phyloP scores from a whole-genome alignment of 2,329 filamentous ascomycete genomes.

The Leptographium galeiforme region DNA sequence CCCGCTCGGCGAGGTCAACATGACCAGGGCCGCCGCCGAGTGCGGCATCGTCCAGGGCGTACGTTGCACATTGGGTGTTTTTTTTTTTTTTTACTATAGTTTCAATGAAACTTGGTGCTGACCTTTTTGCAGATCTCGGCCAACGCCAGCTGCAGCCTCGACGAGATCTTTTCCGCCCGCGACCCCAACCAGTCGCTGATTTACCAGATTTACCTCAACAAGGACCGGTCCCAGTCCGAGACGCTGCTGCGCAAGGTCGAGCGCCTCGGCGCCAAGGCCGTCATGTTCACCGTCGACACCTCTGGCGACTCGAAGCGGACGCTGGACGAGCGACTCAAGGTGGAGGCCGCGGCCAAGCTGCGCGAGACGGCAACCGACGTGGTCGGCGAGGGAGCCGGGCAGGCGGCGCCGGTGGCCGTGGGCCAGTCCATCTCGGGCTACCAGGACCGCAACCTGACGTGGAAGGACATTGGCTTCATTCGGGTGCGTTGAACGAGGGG shows the following conservation, averaged over 20 bases:
- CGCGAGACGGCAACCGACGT: not conserved
- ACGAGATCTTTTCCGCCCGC: constrained; percentile 2
- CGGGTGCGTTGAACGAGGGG: too few species aligned
- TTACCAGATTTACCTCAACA: constrained; percentile 5
- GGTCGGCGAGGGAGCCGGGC: not conserved
- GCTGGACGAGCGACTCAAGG: constrained; percentile 9
- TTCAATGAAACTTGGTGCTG: not conserved
- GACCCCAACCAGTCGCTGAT: not conserved
- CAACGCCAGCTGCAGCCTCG: constrained; percentile 6
- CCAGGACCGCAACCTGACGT: constrained; percentile 33
- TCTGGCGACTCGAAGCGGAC: constrained; percentile 27
- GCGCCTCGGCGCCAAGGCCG: constrained; percentile 7
- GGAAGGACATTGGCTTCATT: constrained; percentile 46
- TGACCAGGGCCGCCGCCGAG: constrained; percentile 4
- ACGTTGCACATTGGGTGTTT: not conserved
- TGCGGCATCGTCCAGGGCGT: constrained; percentile 3
- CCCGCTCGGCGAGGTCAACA: constrained; percentile 8
- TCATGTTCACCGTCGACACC: constrained; percentile 30
- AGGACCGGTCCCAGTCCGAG: constrained; percentile 1
- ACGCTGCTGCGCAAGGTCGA: constrained; percentile 6
- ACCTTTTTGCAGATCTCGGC: not conserved
- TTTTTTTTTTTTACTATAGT: too few species aligned
- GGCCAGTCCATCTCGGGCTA: constrained; percentile 24
- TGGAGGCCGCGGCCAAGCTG: not conserved
- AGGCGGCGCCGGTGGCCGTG: not conserved